phyloP scores from a whole-genome alignment of 768 basidiomycete species.

The Tylopilus vinaceipallidus region DNA sequence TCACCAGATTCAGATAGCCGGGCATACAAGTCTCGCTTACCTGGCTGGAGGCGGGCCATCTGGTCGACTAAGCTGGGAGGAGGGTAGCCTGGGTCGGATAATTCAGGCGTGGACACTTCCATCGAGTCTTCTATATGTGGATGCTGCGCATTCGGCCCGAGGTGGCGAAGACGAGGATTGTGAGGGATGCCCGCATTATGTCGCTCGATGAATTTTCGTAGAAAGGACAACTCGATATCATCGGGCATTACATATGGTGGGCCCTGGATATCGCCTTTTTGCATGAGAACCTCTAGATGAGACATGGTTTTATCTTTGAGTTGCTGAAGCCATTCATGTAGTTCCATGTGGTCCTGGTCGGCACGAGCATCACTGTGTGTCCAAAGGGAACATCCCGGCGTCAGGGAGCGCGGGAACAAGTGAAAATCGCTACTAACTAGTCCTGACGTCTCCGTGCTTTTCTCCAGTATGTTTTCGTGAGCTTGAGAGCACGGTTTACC shows the following conservation, averaged over 20 bases:
- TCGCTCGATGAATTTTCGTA: conserved; percentile 80
- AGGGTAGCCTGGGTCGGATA: conserved; percentile 34
- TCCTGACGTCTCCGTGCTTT: conserved; percentile 81
- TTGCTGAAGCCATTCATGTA: conserved; percentile 86
- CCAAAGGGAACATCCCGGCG: neutral
- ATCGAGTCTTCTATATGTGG: conserved; percentile 35
- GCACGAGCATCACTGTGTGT: conserved; percentile 59
- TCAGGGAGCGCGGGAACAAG: conserved; percentile 3
- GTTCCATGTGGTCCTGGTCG: conserved; percentile 87
- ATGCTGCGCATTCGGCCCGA: conserved; percentile 31
- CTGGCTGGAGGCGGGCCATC: conserved; percentile 35
- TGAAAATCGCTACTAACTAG: conserved; percentile 34
- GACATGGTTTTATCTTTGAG: conserved; percentile 89
- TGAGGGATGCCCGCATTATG: conserved; percentile 74
- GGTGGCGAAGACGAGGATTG: conserved; percentile 74
- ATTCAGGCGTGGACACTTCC: conserved; percentile 34
- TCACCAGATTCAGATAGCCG: conserved; percentile 1
- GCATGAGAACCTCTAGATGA: conserved; percentile 82
- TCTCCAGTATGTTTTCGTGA: conserved; percentile 85
- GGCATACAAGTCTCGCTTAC: conserved; percentile 15
- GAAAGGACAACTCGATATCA: conserved; percentile 71
- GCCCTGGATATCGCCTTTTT: conserved; percentile 82
- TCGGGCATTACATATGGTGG: conserved; percentile 82
- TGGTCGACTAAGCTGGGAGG: conserved; percentile 31
- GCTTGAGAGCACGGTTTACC: conserved; percentile 76